These are phyloP conservation scores for Colletotrichum australisinense DNA, from an alignment of 2,329 filamentous ascomycete species.

Conservation along the genomic window DNA sequence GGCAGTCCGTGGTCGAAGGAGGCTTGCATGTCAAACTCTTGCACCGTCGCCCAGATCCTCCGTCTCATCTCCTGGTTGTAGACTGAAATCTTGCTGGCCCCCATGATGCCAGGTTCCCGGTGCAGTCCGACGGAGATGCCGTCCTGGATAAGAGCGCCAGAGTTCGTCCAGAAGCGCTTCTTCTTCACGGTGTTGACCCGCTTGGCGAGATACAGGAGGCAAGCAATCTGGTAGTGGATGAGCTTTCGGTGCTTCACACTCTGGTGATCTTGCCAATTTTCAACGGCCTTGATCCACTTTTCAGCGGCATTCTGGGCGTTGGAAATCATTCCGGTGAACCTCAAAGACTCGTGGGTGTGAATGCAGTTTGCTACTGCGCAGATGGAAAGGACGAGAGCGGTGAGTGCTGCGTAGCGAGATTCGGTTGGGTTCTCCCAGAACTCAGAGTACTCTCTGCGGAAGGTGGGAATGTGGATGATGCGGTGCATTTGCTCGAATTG, in stretches of 20 bases:
- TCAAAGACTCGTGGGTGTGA: conserved; percentile 61
- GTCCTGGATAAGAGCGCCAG: conserved; percentile 67
- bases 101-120: conserved; percentile 66
- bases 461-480: conserved; percentile 70
- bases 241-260: conserved; percentile 71
- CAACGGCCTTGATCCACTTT: conserved; percentile 67
- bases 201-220: conserved; percentile 70
- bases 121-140: conserved; percentile 70
- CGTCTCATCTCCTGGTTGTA: conserved; percentile 73
- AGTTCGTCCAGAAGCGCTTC: conserved; percentile 71
- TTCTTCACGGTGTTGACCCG: conserved; percentile 73
- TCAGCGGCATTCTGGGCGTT: conserved; percentile 66
- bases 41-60: conserved; percentile 70
- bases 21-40: conserved; percentile 71
- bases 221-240: conserved; percentile 71
- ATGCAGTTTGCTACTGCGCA: conserved; percentile 70
- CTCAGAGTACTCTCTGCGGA: conserved; percentile 64
- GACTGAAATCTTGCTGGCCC: conserved; percentile 62
- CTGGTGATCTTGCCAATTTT: conserved; percentile 65
- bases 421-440: conserved; percentile 62
- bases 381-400: conserved; percentile 69
- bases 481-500: conserved; percentile 67
- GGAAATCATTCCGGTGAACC: conserved; percentile 69
- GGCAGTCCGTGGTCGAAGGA: conserved; percentile 71
- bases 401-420: conserved; percentile 63